phyloP scores from a whole-genome alignment of 2,329 filamentous ascomycete species.

The Alternaria angustiovoidea region DNA sequence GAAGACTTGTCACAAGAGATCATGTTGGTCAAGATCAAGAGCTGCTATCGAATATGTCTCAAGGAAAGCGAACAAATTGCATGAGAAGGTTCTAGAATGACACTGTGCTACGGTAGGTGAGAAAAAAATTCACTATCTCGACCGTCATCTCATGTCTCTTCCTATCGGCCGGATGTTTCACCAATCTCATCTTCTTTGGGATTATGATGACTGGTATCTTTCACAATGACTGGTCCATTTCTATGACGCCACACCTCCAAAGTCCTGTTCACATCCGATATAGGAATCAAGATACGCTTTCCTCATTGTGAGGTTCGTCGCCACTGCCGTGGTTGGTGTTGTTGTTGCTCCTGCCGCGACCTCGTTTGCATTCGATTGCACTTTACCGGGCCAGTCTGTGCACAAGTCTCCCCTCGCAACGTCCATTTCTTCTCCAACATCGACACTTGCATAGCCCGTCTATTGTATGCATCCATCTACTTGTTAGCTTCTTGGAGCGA shows the following conservation, averaged over 20 bases:
- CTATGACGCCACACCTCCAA: not conserved
- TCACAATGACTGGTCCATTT: conserved; percentile 18
- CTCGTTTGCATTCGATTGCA: conserved; percentile 31
- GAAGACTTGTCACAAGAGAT: too few species aligned
- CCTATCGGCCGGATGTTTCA: too few species aligned
- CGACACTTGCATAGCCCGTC: conserved; percentile 23
- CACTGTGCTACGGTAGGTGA: not conserved
- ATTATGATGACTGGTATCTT: conserved; percentile 7
- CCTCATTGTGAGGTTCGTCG: conserved; percentile 19
- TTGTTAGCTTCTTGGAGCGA: conserved; percentile 46
- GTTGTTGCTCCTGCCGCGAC: conserved; percentile 29
- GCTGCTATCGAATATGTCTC: too few species aligned
- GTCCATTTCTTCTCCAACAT: conserved; percentile 13
- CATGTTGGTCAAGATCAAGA: too few species aligned
- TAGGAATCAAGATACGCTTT: conserved; percentile 15
- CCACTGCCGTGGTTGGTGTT: conserved; percentile 20
- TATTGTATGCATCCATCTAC: conserved; percentile 44
- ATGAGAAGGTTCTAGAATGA: too few species aligned
- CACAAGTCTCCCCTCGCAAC: conserved; percentile 15
- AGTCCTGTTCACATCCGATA: not conserved
- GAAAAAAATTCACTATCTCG: not conserved
- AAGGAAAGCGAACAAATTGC: too few species aligned
- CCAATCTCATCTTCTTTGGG: conserved; percentile 14
- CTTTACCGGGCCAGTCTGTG: conserved; percentile 30
- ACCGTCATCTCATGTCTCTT: too few species aligned